Evolutionary conservation across 768 basidiomycete genomes (phyloP), one percentile per base, ranked within the genome.

Genomic region (Rickenella mellea): DNA sequence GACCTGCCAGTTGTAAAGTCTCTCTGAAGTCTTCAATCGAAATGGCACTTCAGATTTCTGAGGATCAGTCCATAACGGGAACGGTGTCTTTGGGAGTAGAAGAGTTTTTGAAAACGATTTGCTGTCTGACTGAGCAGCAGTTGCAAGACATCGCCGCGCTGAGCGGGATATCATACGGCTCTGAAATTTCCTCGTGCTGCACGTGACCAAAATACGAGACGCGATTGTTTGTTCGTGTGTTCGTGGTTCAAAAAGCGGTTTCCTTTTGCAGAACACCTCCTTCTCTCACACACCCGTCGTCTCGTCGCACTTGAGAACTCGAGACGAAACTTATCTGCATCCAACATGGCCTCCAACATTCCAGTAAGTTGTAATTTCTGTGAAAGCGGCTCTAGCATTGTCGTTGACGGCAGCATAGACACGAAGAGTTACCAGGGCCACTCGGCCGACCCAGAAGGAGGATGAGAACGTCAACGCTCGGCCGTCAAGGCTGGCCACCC

Each of bases 31-130:
- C 49, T 75, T 70, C 40, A 63, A 59, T 45, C 74, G 69, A 50
- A 78, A 80, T 15, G 63, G 64, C 7, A 63, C 60, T 50, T 88
- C 84, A 29, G 74, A 70, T 46, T 73, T 74, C n/a, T 67, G 65
- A 1, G 80, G 73, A 50, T 88, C 73, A 2, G 73, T 65, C 64
- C 83, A 74, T 37, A 90, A 67, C 2, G 87, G 78, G 56, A 97
- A 90, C 0, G 67, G 49, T 0, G 94, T 92, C 51, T 78, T 82
- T 0, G 94, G 94, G 3, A 97, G 74, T 3, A 78, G 70, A 9
- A 99, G 65, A 0, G 91, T 87, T 28, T 69, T 60, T 5, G 73
- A 65, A 46, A 69, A 83, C 9, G 62, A 57, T 29, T 73, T 70
- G 15, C 10, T 22, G 33, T 36, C 33, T 22, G n/a, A n/a, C n/a